Percentiles rank a stretch among this genome's conserved stretches.
phyloP scores from a whole-genome alignment of 106 monocot genomes.

The Allium sativum region DNA sequence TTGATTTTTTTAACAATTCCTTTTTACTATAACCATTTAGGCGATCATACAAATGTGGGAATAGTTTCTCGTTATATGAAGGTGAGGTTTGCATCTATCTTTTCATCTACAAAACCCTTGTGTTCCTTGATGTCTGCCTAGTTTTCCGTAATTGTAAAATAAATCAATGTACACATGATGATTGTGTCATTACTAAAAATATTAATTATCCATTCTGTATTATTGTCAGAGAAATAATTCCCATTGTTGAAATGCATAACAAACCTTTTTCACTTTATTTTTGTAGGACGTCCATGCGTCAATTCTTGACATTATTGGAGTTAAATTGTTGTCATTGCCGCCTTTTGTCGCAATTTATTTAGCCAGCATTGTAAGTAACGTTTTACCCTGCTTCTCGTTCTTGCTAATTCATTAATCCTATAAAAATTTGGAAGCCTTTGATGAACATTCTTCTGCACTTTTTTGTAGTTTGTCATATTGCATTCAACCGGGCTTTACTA shows the following conservation, averaged over 20 bases:
- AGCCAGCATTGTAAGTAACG: slow-evolving; percentile 77
- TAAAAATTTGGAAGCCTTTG: too few relatives aligned
- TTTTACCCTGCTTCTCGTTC: background rate
- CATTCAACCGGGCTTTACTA: too few relatives aligned
- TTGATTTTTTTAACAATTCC: too few relatives aligned
- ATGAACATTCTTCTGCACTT: too few relatives aligned
- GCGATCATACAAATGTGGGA: slow-evolving; percentile 24
- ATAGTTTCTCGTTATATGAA: slow-evolving; percentile 81
- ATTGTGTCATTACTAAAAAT: background rate
- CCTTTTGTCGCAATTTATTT: slow-evolving; percentile 69
- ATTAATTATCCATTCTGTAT: too few relatives aligned
- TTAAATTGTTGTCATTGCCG: slow-evolving; percentile 66
- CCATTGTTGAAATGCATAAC: background rate
- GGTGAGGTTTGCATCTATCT: slow-evolving; percentile 27
- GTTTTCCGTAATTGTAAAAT: background rate
- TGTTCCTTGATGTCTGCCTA: background rate
- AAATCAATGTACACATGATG: background rate
- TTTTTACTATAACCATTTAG: slow-evolving; percentile 12
- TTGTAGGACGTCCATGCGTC: slow-evolving; percentile 74
- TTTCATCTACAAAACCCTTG: background rate
- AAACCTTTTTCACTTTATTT: slow-evolving; percentile 4
- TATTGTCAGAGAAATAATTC: too few relatives aligned
- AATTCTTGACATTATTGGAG: slow-evolving; percentile 48
- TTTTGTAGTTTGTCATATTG: too few relatives aligned
- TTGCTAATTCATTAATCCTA: too few relatives aligned